Evolutionary conservation across 2,329 filamentous ascomycete genomes (phyloP).

Genomic region (Trichoderma hamatum): DNA sequence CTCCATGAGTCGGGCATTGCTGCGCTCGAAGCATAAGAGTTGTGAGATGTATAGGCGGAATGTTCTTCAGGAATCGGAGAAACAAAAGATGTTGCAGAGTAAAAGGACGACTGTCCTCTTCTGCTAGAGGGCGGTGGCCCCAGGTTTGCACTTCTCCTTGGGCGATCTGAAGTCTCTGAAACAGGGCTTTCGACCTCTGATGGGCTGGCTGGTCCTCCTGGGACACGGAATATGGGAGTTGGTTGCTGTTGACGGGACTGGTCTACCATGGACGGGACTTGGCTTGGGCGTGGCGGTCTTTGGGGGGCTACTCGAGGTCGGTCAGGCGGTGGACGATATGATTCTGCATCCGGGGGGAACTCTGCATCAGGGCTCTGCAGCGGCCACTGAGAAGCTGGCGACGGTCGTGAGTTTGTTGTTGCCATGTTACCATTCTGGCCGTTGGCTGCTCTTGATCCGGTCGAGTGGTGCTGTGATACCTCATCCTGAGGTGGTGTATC

Average conservation of each 20-base stretch:
- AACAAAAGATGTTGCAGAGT: slow-evolving; percentile 68
- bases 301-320: slow-evolving; percentile 55
- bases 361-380: slow-evolving; percentile 46
- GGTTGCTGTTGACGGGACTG: slow-evolving; percentile 58
- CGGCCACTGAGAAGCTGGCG: slow-evolving; percentile 59
- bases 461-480: slow-evolving; percentile 7
- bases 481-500: slow-evolving; percentile 6
- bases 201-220: slow-evolving; percentile 34
- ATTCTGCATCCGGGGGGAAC: slow-evolving; percentile 42
- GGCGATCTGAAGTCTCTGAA: slow-evolving; percentile 28
- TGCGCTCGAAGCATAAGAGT: slow-evolving; percentile 71
- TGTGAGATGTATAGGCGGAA: slow-evolving; percentile 58
- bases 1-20: slow-evolving; percentile 72
- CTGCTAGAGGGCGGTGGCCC: slow-evolving; percentile 64
- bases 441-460: slow-evolving; percentile 25
- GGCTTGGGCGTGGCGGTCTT: slow-evolving; percentile 62
- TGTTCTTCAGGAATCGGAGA: slow-evolving; percentile 77
- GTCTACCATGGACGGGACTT: slow-evolving; percentile 62
- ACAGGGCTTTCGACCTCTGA: slow-evolving; percentile 32
- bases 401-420: slow-evolving; percentile 57
- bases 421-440: slow-evolving; percentile 35
- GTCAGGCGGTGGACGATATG: slow-evolving; percentile 56
- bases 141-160: slow-evolving; percentile 55
- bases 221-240: slow-evolving; percentile 53
- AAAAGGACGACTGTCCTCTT: slow-evolving; percentile 65